Conservation (phyloP, 352 stramenopile genomes). For the Phytophthora syringae region DNA sequence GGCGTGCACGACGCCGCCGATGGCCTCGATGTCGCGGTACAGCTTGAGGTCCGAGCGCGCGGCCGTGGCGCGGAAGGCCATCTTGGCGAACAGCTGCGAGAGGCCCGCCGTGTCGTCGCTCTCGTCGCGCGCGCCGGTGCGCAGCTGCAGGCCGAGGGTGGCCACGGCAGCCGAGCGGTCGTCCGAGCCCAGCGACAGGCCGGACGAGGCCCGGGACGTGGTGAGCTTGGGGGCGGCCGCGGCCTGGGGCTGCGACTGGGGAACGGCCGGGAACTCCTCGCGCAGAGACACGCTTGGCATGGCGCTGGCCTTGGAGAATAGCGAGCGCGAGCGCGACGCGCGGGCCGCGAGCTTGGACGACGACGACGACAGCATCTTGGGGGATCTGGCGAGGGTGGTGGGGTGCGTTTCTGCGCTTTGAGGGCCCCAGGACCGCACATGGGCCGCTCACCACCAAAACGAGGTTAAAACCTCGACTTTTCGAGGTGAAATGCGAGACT, state of each 20-base stretch:
- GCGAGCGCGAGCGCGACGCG: conserved; percentile 63
- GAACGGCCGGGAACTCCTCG: conserved; percentile 69
- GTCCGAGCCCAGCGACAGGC: conserved; percentile 70
- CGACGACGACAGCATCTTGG: conserved; percentile 39
- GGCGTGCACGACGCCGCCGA: conserved; percentile 72
- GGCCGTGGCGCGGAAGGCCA: conserved; percentile 83
- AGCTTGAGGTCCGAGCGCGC: conserved; percentile 80
- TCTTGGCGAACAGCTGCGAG: conserved; percentile 83
- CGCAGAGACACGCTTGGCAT: conserved; percentile 64
- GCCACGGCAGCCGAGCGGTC: conserved; percentile 52
- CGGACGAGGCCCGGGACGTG: conserved; percentile 52
- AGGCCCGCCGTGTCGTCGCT: conserved; percentile 74
- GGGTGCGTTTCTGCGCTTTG: conserved; percentile 35
- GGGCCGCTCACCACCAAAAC: conserved; percentile 47
- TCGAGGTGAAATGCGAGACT: conserved; percentile 7
- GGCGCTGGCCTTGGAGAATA: conserved; percentile 68
- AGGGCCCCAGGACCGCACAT: conserved; percentile 31
- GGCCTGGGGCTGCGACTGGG: conserved; percentile 41
- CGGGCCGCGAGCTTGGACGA: conserved; percentile 41
- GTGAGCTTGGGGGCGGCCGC: conserved; percentile 36
- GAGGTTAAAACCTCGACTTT: conserved; percentile 14
- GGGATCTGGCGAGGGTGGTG: conserved; percentile 9
- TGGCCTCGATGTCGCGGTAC: conserved; percentile 84
- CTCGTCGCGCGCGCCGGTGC: conserved; percentile 67
- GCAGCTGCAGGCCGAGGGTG: conserved; percentile 72